Percentiles rank a stretch among this genome's conserved stretches.
Evolutionary conservation across 2,329 filamentous ascomycete species (phyloP).

Genomic region (Graphium sp.): DNA sequence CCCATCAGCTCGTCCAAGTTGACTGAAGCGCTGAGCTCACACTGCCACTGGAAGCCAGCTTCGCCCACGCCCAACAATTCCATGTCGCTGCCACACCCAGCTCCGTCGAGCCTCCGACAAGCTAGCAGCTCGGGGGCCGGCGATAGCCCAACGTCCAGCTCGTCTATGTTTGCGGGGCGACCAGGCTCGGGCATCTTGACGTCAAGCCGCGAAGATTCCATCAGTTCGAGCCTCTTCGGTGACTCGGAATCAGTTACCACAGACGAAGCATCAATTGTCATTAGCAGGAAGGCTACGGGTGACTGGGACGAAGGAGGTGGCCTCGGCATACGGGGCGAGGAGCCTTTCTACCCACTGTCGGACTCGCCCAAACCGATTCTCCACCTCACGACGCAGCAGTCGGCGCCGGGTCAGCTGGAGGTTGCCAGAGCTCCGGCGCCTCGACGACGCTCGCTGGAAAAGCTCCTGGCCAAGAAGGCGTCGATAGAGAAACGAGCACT

Average conservation of each 20-base stretch:
- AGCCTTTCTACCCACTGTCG: conserved; percentile 16
- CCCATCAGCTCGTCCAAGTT: conserved; percentile 87
- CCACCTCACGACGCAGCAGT: conserved; percentile 41
- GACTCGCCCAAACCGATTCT: conserved; percentile 25
- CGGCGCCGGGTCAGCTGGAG: conserved; percentile 46
- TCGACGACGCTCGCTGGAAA: conserved; percentile 54
- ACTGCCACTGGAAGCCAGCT: conserved; percentile 89
- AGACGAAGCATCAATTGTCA: conserved; percentile 62
- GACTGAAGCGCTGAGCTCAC: conserved; percentile 67
- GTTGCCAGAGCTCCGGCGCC: conserved; percentile 26
- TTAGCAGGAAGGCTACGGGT: conserved; percentile 55
- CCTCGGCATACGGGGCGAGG: conserved; percentile 59
- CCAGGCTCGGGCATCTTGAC: conserved; percentile 62
- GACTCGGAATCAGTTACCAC: conserved; percentile 65
- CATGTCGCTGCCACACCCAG: conserved; percentile 31
- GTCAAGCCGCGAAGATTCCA: conserved; percentile 75
- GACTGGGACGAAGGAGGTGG: conserved; percentile 66
- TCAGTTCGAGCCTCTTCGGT: conserved; percentile 75
- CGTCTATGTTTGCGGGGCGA: conserved; percentile 51
- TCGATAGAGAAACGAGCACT: conserved; percentile 53
- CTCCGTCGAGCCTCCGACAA: conserved; percentile 49
- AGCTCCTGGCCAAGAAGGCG: conserved; percentile 57
- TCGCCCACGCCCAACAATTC: conserved; percentile 28
- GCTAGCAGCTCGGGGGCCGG: conserved; percentile 46
- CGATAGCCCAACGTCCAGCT: conserved; percentile 72